phyloP scores from a whole-genome alignment of 2,329 filamentous ascomycete genomes.

The Exophiala bonariae region DNA sequence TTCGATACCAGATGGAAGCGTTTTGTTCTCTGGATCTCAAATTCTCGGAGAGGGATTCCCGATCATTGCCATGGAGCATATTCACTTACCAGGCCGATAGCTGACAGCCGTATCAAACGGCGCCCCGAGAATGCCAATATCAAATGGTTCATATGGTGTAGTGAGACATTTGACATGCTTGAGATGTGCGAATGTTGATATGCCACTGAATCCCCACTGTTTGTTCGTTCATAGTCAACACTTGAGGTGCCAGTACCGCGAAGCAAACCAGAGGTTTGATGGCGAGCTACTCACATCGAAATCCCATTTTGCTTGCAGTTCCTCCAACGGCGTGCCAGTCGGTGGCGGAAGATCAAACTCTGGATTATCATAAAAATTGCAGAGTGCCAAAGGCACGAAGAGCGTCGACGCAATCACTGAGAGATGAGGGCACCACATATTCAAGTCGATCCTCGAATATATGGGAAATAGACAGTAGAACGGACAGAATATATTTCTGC shows the following conservation, averaged over 20 bases:
- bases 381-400: slow-evolving; percentile 12
- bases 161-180: slow-evolving; percentile 68
- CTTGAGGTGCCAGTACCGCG: too few relatives aligned
- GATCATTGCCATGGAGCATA: too few relatives aligned
- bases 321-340: slow-evolving; percentile 35
- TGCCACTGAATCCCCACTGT: slow-evolving; percentile 69
- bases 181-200: slow-evolving; percentile 73
- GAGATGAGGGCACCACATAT: too few relatives aligned
- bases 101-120: slow-evolving; percentile 74
- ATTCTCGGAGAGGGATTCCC: too few relatives aligned
- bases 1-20: too few relatives aligned
- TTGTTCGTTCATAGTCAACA: background rate
- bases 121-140: slow-evolving; percentile 71
- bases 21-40: too few relatives aligned
- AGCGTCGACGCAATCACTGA: too few relatives aligned
- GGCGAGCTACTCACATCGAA: slow-evolving; percentile 41
- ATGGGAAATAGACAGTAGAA: background rate
- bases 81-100: slow-evolving; percentile 62
- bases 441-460: too few relatives aligned
- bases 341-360: slow-evolving; percentile 37
- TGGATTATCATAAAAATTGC: slow-evolving; percentile 42
- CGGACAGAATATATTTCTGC: background rate
- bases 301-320: slow-evolving; percentile 49
- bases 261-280: too few relatives aligned
- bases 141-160: slow-evolving; percentile 62